These are phyloP conservation scores for Euclidium syriacum DNA, from an alignment of 345 rosid species.

Conservation along the genomic window DNA sequence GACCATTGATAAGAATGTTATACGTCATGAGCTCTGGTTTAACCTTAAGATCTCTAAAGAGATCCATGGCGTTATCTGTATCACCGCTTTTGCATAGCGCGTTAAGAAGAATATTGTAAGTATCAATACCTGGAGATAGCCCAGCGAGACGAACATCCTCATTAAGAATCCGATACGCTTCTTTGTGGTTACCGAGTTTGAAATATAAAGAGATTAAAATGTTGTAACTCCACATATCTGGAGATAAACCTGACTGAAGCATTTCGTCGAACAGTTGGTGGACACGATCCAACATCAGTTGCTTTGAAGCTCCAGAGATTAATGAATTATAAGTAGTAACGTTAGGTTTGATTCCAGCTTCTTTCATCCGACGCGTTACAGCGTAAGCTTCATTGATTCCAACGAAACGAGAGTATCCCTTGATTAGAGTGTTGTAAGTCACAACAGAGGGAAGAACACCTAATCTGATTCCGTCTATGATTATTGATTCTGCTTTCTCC, in stretches of 20 bases:
- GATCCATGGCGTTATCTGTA: constrained; percentile 40
- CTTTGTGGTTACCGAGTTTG: constrained; percentile 48
- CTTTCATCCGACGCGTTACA: constrained; percentile 51
- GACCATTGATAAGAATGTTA: constrained; percentile 66
- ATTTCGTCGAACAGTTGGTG: constrained; percentile 78
- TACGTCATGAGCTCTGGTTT: constrained; percentile 49
- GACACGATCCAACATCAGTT: constrained; percentile 26
- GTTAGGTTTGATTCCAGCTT: constrained; percentile 57
- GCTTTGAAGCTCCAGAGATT: constrained; percentile 52
- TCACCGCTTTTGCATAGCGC: constrained; percentile 73
- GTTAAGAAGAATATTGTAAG: constrained; percentile 60
- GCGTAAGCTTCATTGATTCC: constrained; percentile 51
- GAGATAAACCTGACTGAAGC: constrained; percentile 42
- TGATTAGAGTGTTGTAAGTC: constrained; percentile 59
- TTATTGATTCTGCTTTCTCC: constrained; percentile 55
- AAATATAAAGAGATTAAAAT: constrained; percentile 66
- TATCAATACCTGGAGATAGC: constrained; percentile 37
- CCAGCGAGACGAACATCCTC: constrained; percentile 33
- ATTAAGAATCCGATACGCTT: constrained; percentile 46
- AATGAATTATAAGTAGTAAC: constrained; percentile 63
- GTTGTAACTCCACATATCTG: constrained; percentile 73
- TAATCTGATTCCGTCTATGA: constrained; percentile 57
- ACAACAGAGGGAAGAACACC: constrained; percentile 73
- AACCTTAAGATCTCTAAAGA: constrained; percentile 44
- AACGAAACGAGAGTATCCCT: constrained; percentile 51